A percentile compares a stretch with the other conserved stretches of the same genome.
phyloP scores from a whole-genome alignment of 1,139 yeast genomes.

The Magnusiomyces starmeri region DNA sequence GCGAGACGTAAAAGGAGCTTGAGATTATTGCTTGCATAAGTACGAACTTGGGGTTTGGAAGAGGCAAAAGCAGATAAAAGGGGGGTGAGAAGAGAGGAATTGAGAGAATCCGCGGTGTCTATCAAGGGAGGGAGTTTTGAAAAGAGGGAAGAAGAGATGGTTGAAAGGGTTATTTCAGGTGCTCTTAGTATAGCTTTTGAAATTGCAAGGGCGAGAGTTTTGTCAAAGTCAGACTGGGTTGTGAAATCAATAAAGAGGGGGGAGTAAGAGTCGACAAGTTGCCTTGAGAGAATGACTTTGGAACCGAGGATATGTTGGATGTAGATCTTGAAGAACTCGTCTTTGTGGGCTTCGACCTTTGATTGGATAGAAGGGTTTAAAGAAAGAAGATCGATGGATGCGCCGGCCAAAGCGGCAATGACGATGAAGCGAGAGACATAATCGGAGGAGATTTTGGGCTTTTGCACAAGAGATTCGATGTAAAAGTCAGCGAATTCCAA shows the following conservation, averaged over 20 bases:
- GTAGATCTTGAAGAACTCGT: conserved; percentile 25
- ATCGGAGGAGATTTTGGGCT: conserved; percentile 14
- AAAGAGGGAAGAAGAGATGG: conserved; percentile 46
- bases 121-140: conserved; percentile 33
- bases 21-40: conserved; percentile 44
- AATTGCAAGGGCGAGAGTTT: conserved; percentile 48
- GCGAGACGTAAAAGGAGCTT: conserved; percentile 19
- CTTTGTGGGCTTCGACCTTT: conserved; percentile 19
- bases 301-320: conserved; percentile 29
- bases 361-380: conserved; percentile 23
- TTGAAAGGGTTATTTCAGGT: conserved; percentile 61
- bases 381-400: conserved; percentile 26
- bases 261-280: conserved; percentile 33
- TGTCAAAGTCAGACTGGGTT: conserved; percentile 39
- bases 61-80: conserved; percentile 64
- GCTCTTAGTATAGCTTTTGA: conserved; percentile 77
- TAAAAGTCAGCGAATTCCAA: conserved; percentile 18
- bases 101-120: conserved; percentile 40
- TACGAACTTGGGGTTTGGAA: conserved; percentile 57
- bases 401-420: conserved; percentile 28
- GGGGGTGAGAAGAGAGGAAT: conserved; percentile 47
- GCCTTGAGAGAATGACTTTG: conserved; percentile 22
- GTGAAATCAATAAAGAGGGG: conserved; percentile 41
- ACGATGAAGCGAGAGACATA: conserved; percentile 20
- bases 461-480: conserved; percentile 19